Percentiles rank a stretch among this genome's conserved stretches.
Conservation (phyloP, 305 asterid genomes). For the Fraxinus dipetala region DNA sequence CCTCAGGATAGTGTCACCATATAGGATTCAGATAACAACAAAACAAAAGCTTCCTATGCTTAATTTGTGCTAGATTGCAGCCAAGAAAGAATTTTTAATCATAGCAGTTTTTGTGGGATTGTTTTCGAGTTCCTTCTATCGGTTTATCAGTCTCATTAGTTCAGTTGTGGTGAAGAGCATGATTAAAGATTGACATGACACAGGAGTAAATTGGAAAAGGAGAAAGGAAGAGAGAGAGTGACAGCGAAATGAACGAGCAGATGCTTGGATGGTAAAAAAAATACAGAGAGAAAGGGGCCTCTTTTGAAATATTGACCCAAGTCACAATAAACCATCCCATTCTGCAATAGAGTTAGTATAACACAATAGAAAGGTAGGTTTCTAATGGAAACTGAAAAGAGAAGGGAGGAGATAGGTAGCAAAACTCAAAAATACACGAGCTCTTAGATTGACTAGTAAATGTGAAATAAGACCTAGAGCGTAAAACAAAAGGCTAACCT, state of each 20-base stretch:
- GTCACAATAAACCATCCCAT: neutral
- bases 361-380: neutral
- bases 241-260: neutral
- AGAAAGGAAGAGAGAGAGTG: neutral
- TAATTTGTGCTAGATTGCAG: neutral
- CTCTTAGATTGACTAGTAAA: conserved; percentile 10
- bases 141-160: neutral
- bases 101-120: neutral
- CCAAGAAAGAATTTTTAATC: neutral
- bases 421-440: neutral
- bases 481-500: conserved; percentile 40
- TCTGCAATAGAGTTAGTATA: neutral
- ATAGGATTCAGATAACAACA: neutral
- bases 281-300: neutral
- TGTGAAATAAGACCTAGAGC: conserved; percentile 19
- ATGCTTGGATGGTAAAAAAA: neutral
- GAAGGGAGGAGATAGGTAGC: neutral
- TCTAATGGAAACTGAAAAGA: neutral
- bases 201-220: neutral
- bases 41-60: neutral
- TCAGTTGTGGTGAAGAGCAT: neutral
- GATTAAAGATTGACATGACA: neutral
- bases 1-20: neutral
- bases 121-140: neutral
- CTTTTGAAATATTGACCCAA: neutral